phyloP scores from a whole-genome alignment of 345 rosid species.

The Citrus trifoliata region DNA sequence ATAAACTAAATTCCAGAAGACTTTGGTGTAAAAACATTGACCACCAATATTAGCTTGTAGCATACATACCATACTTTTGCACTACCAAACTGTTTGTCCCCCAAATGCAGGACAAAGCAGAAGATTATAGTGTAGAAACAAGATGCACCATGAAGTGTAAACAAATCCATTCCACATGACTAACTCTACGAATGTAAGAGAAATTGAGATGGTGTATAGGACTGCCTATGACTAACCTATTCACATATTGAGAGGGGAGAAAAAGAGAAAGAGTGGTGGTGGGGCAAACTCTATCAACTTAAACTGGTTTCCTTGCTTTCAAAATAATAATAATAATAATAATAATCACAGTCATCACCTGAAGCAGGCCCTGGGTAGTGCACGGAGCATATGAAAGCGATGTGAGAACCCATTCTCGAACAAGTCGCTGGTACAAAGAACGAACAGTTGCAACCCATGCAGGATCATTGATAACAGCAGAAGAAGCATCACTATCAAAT shows the following conservation, averaged over 20 bases:
- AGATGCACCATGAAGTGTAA: neutral
- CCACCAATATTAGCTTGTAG: neutral
- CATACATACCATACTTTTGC: neutral
- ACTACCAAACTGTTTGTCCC: neutral
- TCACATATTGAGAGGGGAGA: neutral
- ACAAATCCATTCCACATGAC: neutral
- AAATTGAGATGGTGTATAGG: neutral
- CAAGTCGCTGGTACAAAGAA: constrained; percentile 77
- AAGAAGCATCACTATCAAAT: constrained; percentile 61
- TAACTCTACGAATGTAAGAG: neutral
- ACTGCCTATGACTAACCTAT: neutral
- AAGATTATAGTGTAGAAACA: neutral
- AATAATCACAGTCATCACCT: constrained; percentile 43
- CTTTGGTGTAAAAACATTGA: neutral
- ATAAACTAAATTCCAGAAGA: neutral
- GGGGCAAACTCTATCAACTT: neutral
- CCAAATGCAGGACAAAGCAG: constrained; percentile 4
- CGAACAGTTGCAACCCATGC: constrained; percentile 78
- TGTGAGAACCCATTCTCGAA: constrained; percentile 87
- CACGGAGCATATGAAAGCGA: constrained; percentile 98
- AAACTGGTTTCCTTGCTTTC: neutral
- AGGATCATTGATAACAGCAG: constrained; percentile 85
- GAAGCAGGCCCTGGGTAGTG: constrained; percentile 98
- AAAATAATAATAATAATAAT: neutral
- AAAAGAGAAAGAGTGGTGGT: neutral